Evolutionary conservation across 2,329 filamentous ascomycete genomes (phyloP), one percentile per base, ranked within the genome.

Genomic region (Cordyceps cateniannulata): DNA sequence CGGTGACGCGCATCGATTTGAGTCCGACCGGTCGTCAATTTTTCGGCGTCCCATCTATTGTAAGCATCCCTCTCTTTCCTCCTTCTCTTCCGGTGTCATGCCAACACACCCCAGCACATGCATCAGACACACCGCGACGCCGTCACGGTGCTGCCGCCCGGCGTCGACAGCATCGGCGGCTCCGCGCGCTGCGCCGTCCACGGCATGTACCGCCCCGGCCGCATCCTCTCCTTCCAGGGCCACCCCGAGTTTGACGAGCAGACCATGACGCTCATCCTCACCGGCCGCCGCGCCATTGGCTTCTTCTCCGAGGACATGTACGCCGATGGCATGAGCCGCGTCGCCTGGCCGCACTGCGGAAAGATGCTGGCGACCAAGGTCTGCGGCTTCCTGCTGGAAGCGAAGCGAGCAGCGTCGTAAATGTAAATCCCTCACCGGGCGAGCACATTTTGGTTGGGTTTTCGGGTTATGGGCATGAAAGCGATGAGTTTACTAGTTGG

Each of bases 81-180:
- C n/a, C 24, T 45, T 51, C 5, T 16, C 4, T 18, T 27, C 5
- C 10, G 14, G 10, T 16, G 1, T 14, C 35, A 55, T 20, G 42
- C 48, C 59, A 22, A 61, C 48, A 32, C 20, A n/a, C 24, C 27
- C 25, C 5, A 76, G 74, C 68, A 68, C 58, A 71, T 76, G 22
- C 76, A 80, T 24, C 79, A 81, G 62, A 79, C 81, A 76, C 79
- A 81, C 62, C 74, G 73, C 51, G 78, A 80, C 66, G 70, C 78
- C 47, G 75, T 78, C 29, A 69, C 71, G 59, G 69, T 72, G 24
- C 70, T 75, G 2, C 79, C 78, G 3, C 63, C 69, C 10, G 73
- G 69, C 42, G 74, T 73, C 59, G 64, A 73, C 10, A 76, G 75
- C 50, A 68, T 81, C 2, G 78, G 76, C 7, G 73, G 69, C 60